Percentiles rank a stretch among this genome's conserved stretches.
These are phyloP conservation scores for Ziziphus jujuba DNA, from an alignment of 306 rosid species.

Conservation along the genomic window DNA sequence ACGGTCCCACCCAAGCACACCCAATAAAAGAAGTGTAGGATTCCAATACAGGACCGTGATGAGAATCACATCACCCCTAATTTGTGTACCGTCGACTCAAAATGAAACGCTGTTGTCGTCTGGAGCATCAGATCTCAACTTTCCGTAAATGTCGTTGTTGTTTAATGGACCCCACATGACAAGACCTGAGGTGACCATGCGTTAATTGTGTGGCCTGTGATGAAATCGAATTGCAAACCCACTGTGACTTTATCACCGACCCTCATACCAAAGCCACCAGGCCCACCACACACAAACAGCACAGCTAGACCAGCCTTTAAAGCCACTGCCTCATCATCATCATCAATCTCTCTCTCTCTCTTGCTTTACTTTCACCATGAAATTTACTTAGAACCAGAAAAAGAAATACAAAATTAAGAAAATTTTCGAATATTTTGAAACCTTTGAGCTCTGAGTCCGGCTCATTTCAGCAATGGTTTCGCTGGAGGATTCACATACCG, in stretches of 20 bases:
- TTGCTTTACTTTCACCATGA: conserved; percentile 30
- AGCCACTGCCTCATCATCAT: conserved; percentile 28
- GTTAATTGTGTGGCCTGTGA: conserved; percentile 30
- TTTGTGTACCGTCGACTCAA: conserved; percentile 14
- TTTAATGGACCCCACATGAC: conserved; percentile 8
- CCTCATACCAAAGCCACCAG: neutral
- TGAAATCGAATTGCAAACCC: conserved; percentile 27
- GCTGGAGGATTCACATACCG: conserved; percentile 64
- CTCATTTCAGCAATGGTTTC: conserved; percentile 62
- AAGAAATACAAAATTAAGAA: no score
- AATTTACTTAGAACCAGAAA: conserved; percentile 12
- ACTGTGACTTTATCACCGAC: conserved; percentile 19
- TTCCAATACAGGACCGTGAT: conserved; percentile 29
- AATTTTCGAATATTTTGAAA: neutral
- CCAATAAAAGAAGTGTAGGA: neutral
- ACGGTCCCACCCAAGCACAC: conserved; percentile 25
- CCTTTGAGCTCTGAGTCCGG: conserved; percentile 6
- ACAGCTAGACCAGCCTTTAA: neutral
- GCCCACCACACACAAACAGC: no score
- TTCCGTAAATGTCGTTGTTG: neutral
- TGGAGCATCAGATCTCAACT: conserved; percentile 1
- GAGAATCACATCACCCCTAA: conserved; percentile 19
- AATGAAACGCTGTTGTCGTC: neutral
- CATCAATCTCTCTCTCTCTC: conserved; percentile 16
- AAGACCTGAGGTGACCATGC: conserved; percentile 9